Percentiles rank a stretch among this genome's conserved stretches.
These are phyloP conservation scores for Arabis alpina DNA, from an alignment of 345 rosid genomes.

Conservation along the genomic window DNA sequence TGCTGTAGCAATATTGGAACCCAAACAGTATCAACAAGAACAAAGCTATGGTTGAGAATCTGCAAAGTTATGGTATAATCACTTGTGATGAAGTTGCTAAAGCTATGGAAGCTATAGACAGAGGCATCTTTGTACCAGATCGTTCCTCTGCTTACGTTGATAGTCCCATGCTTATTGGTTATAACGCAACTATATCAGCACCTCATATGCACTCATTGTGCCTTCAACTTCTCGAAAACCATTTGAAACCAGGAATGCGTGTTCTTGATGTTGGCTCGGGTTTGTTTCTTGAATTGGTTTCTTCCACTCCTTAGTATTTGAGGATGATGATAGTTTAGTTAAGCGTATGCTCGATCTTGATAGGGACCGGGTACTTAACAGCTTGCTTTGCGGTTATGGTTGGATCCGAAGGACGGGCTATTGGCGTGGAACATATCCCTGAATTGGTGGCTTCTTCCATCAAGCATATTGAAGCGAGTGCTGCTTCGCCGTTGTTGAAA, in stretches of 20 bases:
- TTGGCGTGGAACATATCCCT: slow-evolving; percentile 93
- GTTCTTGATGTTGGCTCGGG: slow-evolving; percentile 98
- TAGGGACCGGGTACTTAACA: slow-evolving; percentile 63
- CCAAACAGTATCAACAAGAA: slow-evolving; percentile 64
- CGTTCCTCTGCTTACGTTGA: slow-evolving; percentile 76
- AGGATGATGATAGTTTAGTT: neutral
- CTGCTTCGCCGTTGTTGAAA: slow-evolving; percentile 68
- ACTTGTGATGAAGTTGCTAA: slow-evolving; percentile 66
- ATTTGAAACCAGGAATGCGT: slow-evolving; percentile 90
- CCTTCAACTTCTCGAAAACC: slow-evolving; percentile 76
- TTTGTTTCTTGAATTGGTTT: slow-evolving; percentile 24
- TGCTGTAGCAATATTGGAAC: slow-evolving; percentile 59
- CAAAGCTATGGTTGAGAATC: slow-evolving; percentile 75
- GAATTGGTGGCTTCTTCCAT: slow-evolving; percentile 72
- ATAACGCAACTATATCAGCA: slow-evolving; percentile 94
- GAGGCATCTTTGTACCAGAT: slow-evolving; percentile 79
- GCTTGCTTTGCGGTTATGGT: slow-evolving; percentile 97
- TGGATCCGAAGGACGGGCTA: slow-evolving; percentile 77
- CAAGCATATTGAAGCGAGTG: slow-evolving; percentile 70
- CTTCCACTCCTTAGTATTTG: neutral
- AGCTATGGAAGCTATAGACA: slow-evolving; percentile 88
- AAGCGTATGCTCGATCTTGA: neutral
- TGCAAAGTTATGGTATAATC: slow-evolving; percentile 63
- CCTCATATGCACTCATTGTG: slow-evolving; percentile 99
- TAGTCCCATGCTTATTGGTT: slow-evolving; percentile 88